Evolutionary conservation across 1,139 yeast species (phyloP).

Genomic region (Blastobotrys petasosporus): DNA sequence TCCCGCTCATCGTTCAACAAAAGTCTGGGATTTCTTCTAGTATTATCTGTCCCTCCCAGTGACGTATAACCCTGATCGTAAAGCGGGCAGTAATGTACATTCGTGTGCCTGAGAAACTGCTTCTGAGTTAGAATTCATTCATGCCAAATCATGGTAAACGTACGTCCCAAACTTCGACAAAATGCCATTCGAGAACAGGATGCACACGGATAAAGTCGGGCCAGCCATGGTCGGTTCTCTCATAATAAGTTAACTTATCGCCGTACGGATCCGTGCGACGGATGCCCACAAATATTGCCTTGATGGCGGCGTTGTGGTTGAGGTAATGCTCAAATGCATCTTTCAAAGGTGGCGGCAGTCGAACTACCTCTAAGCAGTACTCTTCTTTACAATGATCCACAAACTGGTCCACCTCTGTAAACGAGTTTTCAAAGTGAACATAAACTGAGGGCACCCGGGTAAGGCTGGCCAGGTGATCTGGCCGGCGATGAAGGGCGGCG

Average conservation of each 20-base stretch:
- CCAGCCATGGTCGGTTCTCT: conserved; percentile 78
- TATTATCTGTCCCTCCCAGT: conserved; percentile 65
- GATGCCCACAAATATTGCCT: conserved; percentile 74
- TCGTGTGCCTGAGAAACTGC: conserved; percentile 41
- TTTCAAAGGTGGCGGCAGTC: conserved; percentile 44
- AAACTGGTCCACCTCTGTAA: conserved; percentile 51
- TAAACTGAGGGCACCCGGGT: conserved; percentile 47
- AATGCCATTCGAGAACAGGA: conserved; percentile 79
- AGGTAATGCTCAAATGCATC: conserved; percentile 61
- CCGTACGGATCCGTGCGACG: conserved; percentile 80
- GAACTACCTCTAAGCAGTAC: conserved; percentile 32
- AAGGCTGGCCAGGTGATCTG: conserved; percentile 11
- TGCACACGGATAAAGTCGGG: conserved; percentile 74
- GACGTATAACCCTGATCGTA: conserved; percentile 81
- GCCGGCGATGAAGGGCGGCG: conserved; percentile 44
- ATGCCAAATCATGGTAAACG: background rate
- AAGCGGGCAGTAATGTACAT: conserved; percentile 56
- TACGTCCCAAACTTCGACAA: conserved; percentile 66
- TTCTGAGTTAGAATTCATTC: background rate
- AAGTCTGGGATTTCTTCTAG: conserved; percentile 61
- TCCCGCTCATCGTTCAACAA: conserved; percentile 26
- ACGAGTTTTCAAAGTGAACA: conserved; percentile 63
- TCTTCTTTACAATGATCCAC: conserved; percentile 31
- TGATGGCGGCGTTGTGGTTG: conserved; percentile 40
- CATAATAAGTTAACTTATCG: conserved; percentile 45